phyloP scores from a whole-genome alignment of 345 rosid genomes.

The Lenwebbia sp. region DNA sequence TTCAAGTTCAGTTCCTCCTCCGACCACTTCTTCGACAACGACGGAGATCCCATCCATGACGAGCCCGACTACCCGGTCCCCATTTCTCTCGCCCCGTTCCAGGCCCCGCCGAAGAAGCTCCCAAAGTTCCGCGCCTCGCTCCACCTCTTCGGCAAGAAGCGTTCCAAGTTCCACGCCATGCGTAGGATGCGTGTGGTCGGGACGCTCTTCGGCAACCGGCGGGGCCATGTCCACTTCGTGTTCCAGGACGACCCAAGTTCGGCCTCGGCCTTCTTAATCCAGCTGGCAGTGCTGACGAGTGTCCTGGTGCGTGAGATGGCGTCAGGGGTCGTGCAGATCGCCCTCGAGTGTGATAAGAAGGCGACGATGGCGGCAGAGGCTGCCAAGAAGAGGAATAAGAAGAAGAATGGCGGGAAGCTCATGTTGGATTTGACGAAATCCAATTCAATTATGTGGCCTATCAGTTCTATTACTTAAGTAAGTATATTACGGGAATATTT shows the following conservation, averaged over 20 bases:
- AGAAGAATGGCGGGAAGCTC: constrained; percentile 20
- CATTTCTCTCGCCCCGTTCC: constrained; percentile 1
- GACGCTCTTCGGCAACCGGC: constrained; percentile 78
- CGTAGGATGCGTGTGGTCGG: constrained; percentile 49
- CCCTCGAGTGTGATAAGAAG: constrained; percentile 50
- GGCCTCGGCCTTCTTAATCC: constrained; percentile 57
- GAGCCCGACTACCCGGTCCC: neutral
- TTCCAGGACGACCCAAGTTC: constrained; percentile 62
- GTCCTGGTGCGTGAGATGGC: constrained; percentile 85
- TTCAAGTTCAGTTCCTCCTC: constrained; percentile 19
- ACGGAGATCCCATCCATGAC: neutral
- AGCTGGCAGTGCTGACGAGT: constrained; percentile 73
- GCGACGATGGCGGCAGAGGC: constrained; percentile 11
- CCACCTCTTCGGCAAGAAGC: constrained; percentile 18
- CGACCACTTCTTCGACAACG: neutral
- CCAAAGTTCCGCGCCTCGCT: constrained; percentile 59
- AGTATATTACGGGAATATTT: too few species aligned
- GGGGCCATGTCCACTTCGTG: constrained; percentile 78
- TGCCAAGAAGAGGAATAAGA: neutral
- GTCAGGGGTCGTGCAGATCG: constrained; percentile 80
- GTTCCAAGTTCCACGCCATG: constrained; percentile 21
- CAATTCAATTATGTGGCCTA: too few species aligned
- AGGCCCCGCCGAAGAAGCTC: constrained; percentile 3
- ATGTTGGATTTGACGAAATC: too few species aligned
- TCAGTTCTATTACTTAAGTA: too few species aligned